Evolutionary conservation across 1,139 yeast species (phyloP).

Genomic region (Fermentozyma sake): DNA sequence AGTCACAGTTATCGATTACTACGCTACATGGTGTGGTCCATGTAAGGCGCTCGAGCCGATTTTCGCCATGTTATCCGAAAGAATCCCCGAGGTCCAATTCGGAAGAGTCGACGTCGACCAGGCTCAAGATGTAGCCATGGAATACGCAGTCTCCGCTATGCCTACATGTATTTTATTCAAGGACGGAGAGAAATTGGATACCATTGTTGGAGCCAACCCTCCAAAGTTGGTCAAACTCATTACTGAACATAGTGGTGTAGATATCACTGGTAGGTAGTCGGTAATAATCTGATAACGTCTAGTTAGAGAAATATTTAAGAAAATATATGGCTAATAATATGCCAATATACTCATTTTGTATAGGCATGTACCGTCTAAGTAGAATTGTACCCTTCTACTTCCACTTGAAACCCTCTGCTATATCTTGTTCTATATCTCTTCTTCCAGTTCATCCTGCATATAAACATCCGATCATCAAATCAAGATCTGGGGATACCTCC

Average conservation of each 20-base stretch:
- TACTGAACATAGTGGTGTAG: conserved; percentile 20
- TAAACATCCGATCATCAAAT: too few relatives aligned
- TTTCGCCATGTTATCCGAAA: conserved; percentile 29
- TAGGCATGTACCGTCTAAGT: too few relatives aligned
- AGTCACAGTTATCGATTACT: conserved; percentile 36
- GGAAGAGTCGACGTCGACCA: conserved; percentile 35
- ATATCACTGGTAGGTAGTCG: conserved; percentile 13
- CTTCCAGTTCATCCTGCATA: too few relatives aligned
- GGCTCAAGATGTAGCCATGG: conserved; percentile 27
- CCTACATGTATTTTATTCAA: conserved; percentile 32
- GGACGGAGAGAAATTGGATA: conserved; percentile 29
- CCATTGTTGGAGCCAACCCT: conserved; percentile 31
- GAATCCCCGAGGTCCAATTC: conserved; percentile 36
- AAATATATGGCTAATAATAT: too few relatives aligned
- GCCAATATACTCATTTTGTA: not conserved
- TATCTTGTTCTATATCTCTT: too few relatives aligned
- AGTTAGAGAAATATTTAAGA: too few relatives aligned
- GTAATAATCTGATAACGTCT: not conserved
- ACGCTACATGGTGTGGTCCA: conserved; percentile 48
- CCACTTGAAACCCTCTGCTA: too few relatives aligned
- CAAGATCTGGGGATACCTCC: too few relatives aligned
- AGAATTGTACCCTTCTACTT: too few relatives aligned
- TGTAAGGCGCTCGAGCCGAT: conserved; percentile 42
- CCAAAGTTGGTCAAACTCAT: conserved; percentile 22
- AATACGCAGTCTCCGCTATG: conserved; percentile 31